These are phyloP conservation scores for Trypanosoma rangeli DNA, from an alignment of 208 protist genomes.

Conservation along the genomic window DNA sequence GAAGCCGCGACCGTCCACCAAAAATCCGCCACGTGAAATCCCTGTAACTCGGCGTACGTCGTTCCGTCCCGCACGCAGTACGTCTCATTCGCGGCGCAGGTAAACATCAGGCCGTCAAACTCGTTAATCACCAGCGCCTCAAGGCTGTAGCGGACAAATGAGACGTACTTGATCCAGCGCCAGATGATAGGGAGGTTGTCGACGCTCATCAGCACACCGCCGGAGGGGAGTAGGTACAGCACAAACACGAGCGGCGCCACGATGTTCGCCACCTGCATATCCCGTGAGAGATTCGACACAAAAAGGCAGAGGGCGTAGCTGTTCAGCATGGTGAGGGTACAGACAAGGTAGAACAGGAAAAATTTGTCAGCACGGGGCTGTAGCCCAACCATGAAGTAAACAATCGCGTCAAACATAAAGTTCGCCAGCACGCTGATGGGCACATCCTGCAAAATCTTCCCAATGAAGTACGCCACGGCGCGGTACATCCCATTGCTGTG, in stretches of 20 bases:
- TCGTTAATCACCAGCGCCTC: constrained; percentile 65
- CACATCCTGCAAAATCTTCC: constrained; percentile 63
- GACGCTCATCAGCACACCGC: constrained; percentile 62
- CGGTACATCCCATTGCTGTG: constrained; percentile 73
- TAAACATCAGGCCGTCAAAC: constrained; percentile 55
- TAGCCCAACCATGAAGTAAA: constrained; percentile 63
- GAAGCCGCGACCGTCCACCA: constrained; percentile 19
- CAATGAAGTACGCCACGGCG: constrained; percentile 60
- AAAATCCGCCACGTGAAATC: constrained; percentile 40
- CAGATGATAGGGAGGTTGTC: constrained; percentile 55
- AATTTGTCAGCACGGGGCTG: constrained; percentile 45
- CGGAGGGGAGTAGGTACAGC: constrained; percentile 59
- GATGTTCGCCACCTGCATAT: constrained; percentile 56
- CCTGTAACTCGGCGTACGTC: constrained; percentile 44
- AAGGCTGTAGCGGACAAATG: constrained; percentile 70
- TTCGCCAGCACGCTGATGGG: constrained; percentile 52
- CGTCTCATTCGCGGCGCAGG: constrained; percentile 26
- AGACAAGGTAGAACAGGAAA: constrained; percentile 40
- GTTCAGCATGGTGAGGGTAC: constrained; percentile 56
- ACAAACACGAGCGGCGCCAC: constrained; percentile 64
- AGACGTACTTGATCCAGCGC: constrained; percentile 79
- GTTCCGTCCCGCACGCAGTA: constrained; percentile 42
- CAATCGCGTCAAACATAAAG: constrained; percentile 44
- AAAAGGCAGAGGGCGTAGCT: constrained; percentile 67
- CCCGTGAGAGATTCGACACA: constrained; percentile 55